These are phyloP conservation scores for Vigna unguiculata DNA, from an alignment of 306 rosid genomes.

Conservation along the genomic window DNA sequence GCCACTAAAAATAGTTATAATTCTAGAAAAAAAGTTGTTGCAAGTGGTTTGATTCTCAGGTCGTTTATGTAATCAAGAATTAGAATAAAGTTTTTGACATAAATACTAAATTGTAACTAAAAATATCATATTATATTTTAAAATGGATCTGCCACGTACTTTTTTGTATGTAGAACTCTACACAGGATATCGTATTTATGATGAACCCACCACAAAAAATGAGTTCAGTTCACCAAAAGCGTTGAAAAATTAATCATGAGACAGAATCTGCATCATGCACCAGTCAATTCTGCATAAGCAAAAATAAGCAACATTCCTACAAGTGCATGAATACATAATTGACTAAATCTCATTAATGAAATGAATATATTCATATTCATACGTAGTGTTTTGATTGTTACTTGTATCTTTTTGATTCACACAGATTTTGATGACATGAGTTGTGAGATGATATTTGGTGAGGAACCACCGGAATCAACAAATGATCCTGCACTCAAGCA, in stretches of 20 bases:
- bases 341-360: neutral
- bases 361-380: constrained; percentile 19
- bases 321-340: neutral
- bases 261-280: constrained; percentile 7
- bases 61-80: too few species aligned
- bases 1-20: neutral
- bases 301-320: constrained; percentile 11
- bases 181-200: neutral
- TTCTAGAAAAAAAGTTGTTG: neutral
- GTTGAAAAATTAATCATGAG: constrained; percentile 37
- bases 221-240: neutral
- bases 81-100: too few species aligned
- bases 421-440: constrained; percentile 99
- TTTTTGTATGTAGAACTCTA: neutral
- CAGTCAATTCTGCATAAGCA: neutral
- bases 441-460: constrained; percentile 93
- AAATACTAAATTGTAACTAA: too few species aligned
- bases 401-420: constrained; percentile 36
- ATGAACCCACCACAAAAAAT: constrained; percentile 30
- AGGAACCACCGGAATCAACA: constrained; percentile 72
- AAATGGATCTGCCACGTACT: too few species aligned
- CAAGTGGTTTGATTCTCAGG: too few species aligned
- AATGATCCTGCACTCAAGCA: constrained; percentile 91
- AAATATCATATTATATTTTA: too few species aligned
- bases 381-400: constrained; percentile 5